phyloP scores from a whole-genome alignment of 2,329 filamentous ascomycete species.

The Biscogniauxia marginata region DNA sequence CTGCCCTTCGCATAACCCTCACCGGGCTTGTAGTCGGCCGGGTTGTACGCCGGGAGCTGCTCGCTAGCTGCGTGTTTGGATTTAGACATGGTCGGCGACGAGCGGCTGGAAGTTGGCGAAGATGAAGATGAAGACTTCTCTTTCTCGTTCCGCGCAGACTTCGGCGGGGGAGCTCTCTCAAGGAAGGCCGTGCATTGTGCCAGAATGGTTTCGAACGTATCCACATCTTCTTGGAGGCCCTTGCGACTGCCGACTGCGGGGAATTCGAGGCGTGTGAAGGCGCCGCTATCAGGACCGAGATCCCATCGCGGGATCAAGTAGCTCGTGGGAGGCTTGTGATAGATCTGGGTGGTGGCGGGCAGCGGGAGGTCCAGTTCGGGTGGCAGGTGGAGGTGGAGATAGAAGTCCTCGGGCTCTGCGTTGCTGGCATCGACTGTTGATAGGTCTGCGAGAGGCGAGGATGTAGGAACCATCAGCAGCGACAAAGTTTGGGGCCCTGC shows the following conservation, averaged over 20 bases:
- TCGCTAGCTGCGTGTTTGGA: constrained; percentile 45
- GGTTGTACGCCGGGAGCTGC: constrained; percentile 69
- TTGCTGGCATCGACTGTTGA: constrained; percentile 53
- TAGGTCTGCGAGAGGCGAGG: constrained; percentile 63
- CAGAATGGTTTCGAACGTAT: constrained; percentile 96
- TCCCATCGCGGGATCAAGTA: constrained; percentile 97
- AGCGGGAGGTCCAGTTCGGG: constrained; percentile 92
- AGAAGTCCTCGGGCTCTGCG: constrained; percentile 76
- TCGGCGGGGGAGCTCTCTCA: constrained; percentile 71
- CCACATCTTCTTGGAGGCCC: constrained; percentile 84
- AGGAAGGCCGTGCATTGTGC: constrained; percentile 97
- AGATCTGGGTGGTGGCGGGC: constrained; percentile 94
- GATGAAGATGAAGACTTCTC: constrained; percentile 22
- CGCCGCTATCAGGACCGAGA: constrained; percentile 79
- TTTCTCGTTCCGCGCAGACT: constrained; percentile 32
- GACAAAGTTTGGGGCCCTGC: constrained; percentile 89
- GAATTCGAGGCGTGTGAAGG: constrained; percentile 93
- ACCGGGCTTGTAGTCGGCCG: constrained; percentile 74
- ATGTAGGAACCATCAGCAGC: constrained; percentile 92
- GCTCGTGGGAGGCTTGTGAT: constrained; percentile 88
- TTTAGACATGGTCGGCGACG: constrained; percentile 37
- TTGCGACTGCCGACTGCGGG: constrained; percentile 68
- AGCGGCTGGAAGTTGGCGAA: constrained; percentile 19
- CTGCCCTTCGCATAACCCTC: constrained; percentile 71
- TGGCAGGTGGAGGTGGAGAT: constrained; percentile 90